Evolutionary conservation across 768 basidiomycete species (phyloP), one percentile per base, ranked within the genome.

Genomic region (Russula ochroleuca): DNA sequence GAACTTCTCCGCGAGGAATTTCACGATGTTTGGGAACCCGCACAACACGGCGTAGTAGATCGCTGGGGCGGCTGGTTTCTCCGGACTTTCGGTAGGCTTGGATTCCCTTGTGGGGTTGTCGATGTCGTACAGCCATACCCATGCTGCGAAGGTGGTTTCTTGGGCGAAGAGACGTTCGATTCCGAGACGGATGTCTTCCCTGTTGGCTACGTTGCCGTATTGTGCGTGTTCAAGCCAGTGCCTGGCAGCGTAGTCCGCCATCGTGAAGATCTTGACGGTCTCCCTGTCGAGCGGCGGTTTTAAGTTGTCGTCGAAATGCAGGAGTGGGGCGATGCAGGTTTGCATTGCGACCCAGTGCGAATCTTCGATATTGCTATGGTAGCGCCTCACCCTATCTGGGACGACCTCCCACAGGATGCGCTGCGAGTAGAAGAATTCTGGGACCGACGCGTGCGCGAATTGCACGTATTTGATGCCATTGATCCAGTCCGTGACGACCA

Each of bases 81-180:
- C 49, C 10, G 63, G 59, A 8, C 9, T 9, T 23, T 56, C 53
- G 17, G 63, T 60, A 2, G 48, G 38, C 59, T 57, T 60, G n/a
- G 48, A 19, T 6, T 31, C 59, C 23, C 63, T 48, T 14, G 25
- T 33, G 13, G 63, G 63, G 25, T 60, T 57, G 31, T 65, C 59
- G 33, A 61, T 56, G 53, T 65, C 63, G 23, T 60, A 14, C 8
- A 65, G 23, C 59, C 59, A 65, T 11, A 60, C 43, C 63, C 63
- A 65, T 31, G 59, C 48, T 1, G 40, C 37, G n/a, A 65, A 65
- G 1, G 51, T 60, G 4, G 8, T 4, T 13, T 60, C 59, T 17
- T 54, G 63, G 3, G 49, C 41, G 33, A 60, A 65, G 31, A 65
- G 21, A n/a, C 53, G 63, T 33, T 63, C n/a, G n/a, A 63, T 57